phyloP scores from a whole-genome alignment of 805 yeast genomes.

The Ogataea degrootiae region DNA sequence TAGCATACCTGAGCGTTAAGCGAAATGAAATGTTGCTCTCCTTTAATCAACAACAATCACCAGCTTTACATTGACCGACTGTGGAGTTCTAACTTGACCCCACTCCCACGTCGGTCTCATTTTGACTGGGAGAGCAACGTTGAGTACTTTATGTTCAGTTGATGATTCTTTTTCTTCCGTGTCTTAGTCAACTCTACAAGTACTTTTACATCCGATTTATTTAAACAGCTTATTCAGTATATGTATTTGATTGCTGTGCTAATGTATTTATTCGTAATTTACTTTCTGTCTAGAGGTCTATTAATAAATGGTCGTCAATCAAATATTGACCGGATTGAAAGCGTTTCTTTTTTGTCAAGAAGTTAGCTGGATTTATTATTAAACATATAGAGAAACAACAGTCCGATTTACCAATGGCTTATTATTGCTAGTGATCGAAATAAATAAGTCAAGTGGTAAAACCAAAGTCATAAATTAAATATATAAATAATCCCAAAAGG shows the following conservation, averaged over 20 bases:
- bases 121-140: conserved; percentile 18
- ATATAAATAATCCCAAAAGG: neutral
- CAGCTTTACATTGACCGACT: conserved; percentile 23
- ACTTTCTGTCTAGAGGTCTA: no score
- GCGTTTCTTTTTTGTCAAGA: no score
- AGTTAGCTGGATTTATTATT: no score
- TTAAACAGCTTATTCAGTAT: neutral
- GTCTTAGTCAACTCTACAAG: conserved; percentile 20
- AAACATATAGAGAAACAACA: no score
- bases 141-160: conserved; percentile 21
- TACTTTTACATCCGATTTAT: conserved; percentile 13
- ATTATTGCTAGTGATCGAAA: no score
- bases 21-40: neutral
- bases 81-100: conserved; percentile 1
- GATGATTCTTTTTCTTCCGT: conserved; percentile 4
- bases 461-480: neutral
- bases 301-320: no score
- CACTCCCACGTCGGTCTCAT: conserved; percentile 19
- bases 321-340: no score
- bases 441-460: no score
- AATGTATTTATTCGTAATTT: no score
- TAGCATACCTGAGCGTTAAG: no score
- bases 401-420: no score
- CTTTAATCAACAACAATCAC: conserved; percentile 14
- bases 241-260: no score